Percentiles rank a stretch among this genome's conserved stretches.
Conservation (phyloP, 1,284 basidiomycete genomes). For the Testicularia cyperi region DNA sequence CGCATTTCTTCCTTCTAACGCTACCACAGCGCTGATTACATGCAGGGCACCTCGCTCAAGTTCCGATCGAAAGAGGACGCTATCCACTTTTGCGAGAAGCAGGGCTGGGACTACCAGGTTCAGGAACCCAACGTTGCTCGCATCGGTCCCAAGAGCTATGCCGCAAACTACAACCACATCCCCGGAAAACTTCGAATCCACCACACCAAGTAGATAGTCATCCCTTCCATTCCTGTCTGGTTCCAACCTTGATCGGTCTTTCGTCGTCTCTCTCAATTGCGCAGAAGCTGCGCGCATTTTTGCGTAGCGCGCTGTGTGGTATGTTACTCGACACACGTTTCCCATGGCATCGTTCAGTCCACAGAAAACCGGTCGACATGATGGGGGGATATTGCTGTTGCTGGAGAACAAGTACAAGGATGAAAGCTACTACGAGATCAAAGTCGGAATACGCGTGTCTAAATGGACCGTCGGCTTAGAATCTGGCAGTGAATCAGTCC, state of each 20-base stretch:
- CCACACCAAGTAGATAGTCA: constrained; percentile 81
- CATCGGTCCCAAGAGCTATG: constrained; percentile 73
- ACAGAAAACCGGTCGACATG: no score
- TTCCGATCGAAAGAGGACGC: constrained; percentile 91
- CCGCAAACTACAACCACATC: constrained; percentile 78
- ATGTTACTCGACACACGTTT: no score
- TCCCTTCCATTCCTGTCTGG: neutral
- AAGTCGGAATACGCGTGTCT: neutral
- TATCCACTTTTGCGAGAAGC: constrained; percentile 73
- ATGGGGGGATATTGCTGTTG: no score
- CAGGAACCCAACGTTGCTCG: constrained; percentile 61
- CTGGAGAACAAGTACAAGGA: constrained; percentile 22
- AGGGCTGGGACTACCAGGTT: constrained; percentile 61
- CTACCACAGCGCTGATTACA: constrained; percentile 80
- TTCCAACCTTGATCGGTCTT: constrained; percentile 1
- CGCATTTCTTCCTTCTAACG: neutral
- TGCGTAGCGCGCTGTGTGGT: no score
- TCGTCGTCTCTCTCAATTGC: neutral
- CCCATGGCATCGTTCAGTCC: no score
- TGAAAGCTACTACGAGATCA: constrained; percentile 5
- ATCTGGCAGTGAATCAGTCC: no score
- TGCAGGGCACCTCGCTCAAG: constrained; percentile 85
- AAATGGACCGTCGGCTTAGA: constrained; percentile 65
- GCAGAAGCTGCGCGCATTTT: no score
- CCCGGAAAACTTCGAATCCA: constrained; percentile 79